Evolutionary conservation across 1,139 yeast species (phyloP).

Genomic region (Yamadazyma siamensis): DNA sequence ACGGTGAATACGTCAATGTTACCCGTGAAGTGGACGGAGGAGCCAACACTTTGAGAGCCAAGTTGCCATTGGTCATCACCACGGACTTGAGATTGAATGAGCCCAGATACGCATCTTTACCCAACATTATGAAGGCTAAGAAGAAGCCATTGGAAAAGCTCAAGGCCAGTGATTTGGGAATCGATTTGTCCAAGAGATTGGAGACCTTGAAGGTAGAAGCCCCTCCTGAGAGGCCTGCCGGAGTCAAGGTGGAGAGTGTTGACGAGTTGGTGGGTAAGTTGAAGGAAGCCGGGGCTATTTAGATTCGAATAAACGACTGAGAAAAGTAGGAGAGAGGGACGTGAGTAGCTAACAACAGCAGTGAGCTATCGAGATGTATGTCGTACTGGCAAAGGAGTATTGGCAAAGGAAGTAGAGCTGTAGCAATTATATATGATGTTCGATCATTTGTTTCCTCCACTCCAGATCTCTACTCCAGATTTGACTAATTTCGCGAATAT

Average conservation of each 20-base stretch:
- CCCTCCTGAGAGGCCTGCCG: slow-evolving; percentile 81
- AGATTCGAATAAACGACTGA: slow-evolving; percentile 7
- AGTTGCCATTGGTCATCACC: slow-evolving; percentile 81
- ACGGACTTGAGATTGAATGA: slow-evolving; percentile 91
- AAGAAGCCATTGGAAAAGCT: slow-evolving; percentile 84
- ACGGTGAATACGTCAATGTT: slow-evolving; percentile 61
- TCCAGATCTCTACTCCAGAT: too few relatives aligned
- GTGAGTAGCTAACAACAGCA: neutral
- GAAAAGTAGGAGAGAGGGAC: neutral
- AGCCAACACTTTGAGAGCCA: slow-evolving; percentile 73
- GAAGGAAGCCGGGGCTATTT: slow-evolving; percentile 64
- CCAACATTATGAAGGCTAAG: slow-evolving; percentile 97
- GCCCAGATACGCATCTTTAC: slow-evolving; percentile 91
- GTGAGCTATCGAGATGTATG: neutral
- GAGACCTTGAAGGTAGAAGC: slow-evolving; percentile 75
- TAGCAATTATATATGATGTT: too few relatives aligned
- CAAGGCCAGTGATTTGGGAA: slow-evolving; percentile 66
- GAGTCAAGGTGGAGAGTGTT: slow-evolving; percentile 73
- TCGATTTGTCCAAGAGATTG: slow-evolving; percentile 62
- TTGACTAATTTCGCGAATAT: too few relatives aligned
- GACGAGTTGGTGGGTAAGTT: slow-evolving; percentile 80
- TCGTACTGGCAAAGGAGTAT: too few relatives aligned
- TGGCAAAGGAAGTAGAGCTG: too few relatives aligned
- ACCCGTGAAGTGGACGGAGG: slow-evolving; percentile 97
- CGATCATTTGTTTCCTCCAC: too few relatives aligned